Percentiles rank a stretch among this genome's conserved stretches.
Conservation (phyloP, 345 rosid species). For the Populus pruinosa region DNA sequence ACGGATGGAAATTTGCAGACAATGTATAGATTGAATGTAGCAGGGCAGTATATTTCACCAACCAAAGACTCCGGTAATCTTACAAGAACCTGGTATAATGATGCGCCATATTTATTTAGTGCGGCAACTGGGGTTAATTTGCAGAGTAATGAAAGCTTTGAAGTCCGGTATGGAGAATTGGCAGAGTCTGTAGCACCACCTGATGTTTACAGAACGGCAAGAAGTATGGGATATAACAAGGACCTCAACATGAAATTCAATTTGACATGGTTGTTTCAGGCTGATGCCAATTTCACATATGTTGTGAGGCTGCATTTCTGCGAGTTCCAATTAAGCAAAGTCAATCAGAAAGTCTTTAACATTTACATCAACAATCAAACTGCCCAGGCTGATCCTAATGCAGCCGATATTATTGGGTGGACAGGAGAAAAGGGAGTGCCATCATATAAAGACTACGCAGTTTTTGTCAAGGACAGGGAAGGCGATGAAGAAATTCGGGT, state of each 20-base stretch:
- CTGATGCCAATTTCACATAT: constrained; percentile 66
- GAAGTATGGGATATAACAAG: constrained; percentile 48
- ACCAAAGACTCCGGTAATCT: constrained; percentile 54
- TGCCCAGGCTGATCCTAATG: constrained; percentile 35
- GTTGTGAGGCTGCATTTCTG: constrained; percentile 73
- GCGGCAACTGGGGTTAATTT: constrained; percentile 42
- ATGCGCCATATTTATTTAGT: constrained; percentile 50
- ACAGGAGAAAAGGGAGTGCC: constrained; percentile 46
- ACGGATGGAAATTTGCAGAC: constrained; percentile 42
- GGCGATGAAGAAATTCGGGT: constrained; percentile 49
- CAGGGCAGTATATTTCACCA: constrained; percentile 57
- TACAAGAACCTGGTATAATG: constrained; percentile 71
- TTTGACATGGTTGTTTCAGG: constrained; percentile 69
- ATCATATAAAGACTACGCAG: constrained; percentile 50
- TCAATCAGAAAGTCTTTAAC: constrained; percentile 63
- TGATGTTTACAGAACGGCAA: constrained; percentile 57
- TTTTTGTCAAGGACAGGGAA: constrained; percentile 30
- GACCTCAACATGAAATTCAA: constrained; percentile 46
- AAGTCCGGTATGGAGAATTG: constrained; percentile 37
- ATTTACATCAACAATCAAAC: constrained; percentile 62
- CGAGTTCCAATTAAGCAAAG: constrained; percentile 40
- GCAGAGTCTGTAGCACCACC: constrained; percentile 47
- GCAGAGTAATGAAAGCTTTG: constrained; percentile 13
- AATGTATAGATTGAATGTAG: constrained; percentile 67
- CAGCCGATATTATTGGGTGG: constrained; percentile 64